phyloP scores from a whole-genome alignment of 371 early-diverging fungal species.

The Catenaria anguillulae region DNA sequence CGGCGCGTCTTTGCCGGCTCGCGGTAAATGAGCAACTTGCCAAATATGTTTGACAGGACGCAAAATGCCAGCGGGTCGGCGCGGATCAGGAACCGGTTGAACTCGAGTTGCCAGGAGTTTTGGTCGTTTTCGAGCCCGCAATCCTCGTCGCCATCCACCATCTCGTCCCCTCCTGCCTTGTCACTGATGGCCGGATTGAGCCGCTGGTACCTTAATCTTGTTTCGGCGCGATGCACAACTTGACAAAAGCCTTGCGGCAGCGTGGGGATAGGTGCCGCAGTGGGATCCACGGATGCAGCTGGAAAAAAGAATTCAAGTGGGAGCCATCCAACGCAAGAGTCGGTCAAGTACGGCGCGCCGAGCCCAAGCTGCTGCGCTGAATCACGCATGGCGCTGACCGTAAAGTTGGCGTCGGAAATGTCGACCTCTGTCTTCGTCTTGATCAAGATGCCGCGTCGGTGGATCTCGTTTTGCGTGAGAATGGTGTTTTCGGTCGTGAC shows the following conservation, averaged over 20 bases:
- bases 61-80: background rate
- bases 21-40: constrained; percentile 1
- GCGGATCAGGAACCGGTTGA: background rate
- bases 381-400: background rate
- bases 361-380: background rate
- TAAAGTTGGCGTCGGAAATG: background rate
- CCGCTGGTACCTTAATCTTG: background rate
- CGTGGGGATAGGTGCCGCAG: background rate
- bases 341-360: background rate
- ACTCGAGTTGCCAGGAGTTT: background rate
- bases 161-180: no score
- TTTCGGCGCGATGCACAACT: background rate
- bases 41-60: background rate
- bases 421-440: background rate
- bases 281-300: background rate
- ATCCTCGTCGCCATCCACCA: no score
- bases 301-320: background rate
- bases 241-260: background rate
- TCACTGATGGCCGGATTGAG: background rate
- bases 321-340: background rate
- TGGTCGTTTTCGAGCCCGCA: background rate
- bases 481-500: background rate
- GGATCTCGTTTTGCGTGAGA: background rate
- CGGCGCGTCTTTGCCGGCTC: background rate
- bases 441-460: background rate